phyloP scores from a whole-genome alignment of 2,329 filamentous ascomycete species.

The Coniochaeta ligniaria region DNA sequence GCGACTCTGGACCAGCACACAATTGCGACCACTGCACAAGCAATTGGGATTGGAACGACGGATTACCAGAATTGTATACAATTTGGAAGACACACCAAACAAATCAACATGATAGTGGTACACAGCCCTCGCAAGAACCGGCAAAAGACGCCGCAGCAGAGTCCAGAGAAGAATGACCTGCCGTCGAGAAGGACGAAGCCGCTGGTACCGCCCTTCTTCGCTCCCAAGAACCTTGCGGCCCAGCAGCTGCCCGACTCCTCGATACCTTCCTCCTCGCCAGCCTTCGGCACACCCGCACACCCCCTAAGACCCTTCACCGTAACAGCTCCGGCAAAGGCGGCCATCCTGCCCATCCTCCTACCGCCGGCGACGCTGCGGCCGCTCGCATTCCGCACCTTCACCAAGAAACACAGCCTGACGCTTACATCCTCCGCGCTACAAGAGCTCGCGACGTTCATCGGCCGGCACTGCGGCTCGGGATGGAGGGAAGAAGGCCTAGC shows the following conservation, averaged over 20 bases:
- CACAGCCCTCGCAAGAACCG: slow-evolving; percentile 14
- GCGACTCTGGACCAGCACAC: no score
- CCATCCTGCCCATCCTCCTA: slow-evolving; percentile 80
- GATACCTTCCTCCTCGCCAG: slow-evolving; percentile 82
- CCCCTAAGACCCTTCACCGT: slow-evolving; percentile 61
- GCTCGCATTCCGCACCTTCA: slow-evolving; percentile 90
- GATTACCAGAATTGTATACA: neutral
- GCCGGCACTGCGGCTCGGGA: slow-evolving; percentile 87
- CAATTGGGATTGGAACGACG: no score
- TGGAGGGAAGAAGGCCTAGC: slow-evolving; percentile 95
- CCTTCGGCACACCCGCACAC: slow-evolving; percentile 80
- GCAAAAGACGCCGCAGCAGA: slow-evolving; percentile 12
- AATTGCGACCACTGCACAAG: neutral
- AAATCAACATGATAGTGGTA: slow-evolving; percentile 14
- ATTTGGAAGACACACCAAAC: neutral
- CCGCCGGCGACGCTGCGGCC: slow-evolving; percentile 82
- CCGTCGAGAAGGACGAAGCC: slow-evolving; percentile 17
- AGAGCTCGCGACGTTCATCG: slow-evolving; percentile 81
- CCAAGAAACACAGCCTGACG: slow-evolving; percentile 93
- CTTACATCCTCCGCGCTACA: slow-evolving; percentile 82
- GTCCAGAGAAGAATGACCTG: slow-evolving; percentile 14
- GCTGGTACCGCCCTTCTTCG: slow-evolving; percentile 29
- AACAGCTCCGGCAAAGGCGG: slow-evolving; percentile 42
- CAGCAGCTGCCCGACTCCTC: slow-evolving; percentile 36
- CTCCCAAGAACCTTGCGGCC: slow-evolving; percentile 23